Percentiles rank a stretch among this genome's conserved stretches.
Conservation (phyloP, 2,329 filamentous ascomycete genomes). For the Aspergillus sp. region DNA sequence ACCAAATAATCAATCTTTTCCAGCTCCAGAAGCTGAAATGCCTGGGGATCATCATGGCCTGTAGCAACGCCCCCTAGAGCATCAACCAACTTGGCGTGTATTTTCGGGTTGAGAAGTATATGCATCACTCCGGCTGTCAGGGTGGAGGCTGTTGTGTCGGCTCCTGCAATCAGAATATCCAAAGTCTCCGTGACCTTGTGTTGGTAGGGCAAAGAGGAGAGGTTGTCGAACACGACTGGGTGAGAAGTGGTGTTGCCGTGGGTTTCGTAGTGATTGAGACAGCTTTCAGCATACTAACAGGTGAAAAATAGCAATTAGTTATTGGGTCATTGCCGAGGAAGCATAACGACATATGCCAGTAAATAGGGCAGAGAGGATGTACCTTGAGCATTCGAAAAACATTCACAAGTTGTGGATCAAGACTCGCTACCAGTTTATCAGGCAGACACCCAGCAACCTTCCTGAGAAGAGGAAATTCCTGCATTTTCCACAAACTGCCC, state of each 20-base stretch:
- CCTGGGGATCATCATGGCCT: not conserved
- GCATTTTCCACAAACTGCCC: not conserved
- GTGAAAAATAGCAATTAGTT: not conserved
- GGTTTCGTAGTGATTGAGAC: constrained; percentile 1
- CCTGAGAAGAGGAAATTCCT: not conserved
- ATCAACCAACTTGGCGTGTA: not conserved
- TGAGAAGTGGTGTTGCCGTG: constrained; percentile 1
- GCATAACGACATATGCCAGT: no score
- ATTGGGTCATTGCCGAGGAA: not conserved
- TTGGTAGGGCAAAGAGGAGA: not conserved
- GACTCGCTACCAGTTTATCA: not conserved
- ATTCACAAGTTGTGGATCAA: not conserved
- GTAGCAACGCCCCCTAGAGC: not conserved
- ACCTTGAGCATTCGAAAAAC: not conserved
- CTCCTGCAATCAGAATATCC: constrained; percentile 6
- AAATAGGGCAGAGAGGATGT: no score
- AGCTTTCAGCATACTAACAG: constrained; percentile 1
- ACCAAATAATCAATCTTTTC: constrained; percentile 4
- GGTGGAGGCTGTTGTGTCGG: constrained; percentile 8
- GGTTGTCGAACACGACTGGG: constrained; percentile 6
- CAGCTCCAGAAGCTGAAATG: not conserved
- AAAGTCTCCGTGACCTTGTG: constrained; percentile 3
- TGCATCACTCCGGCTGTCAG: constrained; percentile 2
- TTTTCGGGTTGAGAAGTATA: not conserved
- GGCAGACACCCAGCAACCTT: not conserved